Percentiles rank a stretch among this genome's conserved stretches.
phyloP scores from a whole-genome alignment of 179 eudicot genomes.

The Carnegiea gigantea region DNA sequence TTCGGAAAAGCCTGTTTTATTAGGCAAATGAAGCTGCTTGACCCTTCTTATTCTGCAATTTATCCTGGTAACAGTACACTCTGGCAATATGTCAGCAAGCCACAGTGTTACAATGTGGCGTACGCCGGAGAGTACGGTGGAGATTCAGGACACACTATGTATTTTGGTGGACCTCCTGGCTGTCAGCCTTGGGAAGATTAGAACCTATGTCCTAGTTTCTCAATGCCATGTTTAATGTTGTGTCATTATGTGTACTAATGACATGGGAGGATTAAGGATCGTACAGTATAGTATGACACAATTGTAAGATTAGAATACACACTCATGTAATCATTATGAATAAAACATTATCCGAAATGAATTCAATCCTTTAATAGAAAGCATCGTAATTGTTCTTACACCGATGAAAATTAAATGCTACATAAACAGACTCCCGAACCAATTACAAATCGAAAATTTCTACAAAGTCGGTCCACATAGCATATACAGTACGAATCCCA shows the following conservation, averaged over 20 bases:
- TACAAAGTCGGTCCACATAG: too few relatives aligned
- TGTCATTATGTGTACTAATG: too few relatives aligned
- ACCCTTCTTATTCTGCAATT: neutral
- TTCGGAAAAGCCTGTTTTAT: constrained; percentile 10
- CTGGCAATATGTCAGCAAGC: neutral
- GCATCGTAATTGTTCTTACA: too few relatives aligned
- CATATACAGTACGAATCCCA: too few relatives aligned
- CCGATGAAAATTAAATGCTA: too few relatives aligned
- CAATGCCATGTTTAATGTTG: too few relatives aligned
- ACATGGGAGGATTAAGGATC: too few relatives aligned
- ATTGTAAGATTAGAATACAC: neutral
- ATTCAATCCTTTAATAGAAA: too few relatives aligned
- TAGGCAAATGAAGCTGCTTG: constrained; percentile 6
- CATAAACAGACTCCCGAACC: too few relatives aligned
- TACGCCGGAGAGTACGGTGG: neutral
- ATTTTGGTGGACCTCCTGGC: neutral
- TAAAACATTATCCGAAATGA: neutral
- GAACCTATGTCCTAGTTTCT: too few relatives aligned
- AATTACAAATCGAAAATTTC: too few relatives aligned
- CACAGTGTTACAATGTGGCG: neutral
- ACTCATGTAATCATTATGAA: neutral
- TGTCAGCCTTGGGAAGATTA: neutral
- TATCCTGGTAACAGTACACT: neutral
- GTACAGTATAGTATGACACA: too few relatives aligned
- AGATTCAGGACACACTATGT: neutral